These are phyloP conservation scores for Neurospora pannonica DNA, from an alignment of 495 filamentous ascomycete genomes.

Conservation along the genomic window DNA sequence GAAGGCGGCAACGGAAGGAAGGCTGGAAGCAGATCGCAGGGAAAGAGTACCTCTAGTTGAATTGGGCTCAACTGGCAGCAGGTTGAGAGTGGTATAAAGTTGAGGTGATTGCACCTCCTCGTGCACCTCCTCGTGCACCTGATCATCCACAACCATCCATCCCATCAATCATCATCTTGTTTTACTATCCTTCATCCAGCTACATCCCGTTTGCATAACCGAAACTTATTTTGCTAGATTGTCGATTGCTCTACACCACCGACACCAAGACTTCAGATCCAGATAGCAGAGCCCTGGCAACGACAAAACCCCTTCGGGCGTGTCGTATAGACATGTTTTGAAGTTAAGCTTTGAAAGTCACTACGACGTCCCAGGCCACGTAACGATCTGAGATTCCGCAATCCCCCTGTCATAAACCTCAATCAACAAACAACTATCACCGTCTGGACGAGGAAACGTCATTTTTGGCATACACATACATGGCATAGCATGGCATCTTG, in stretches of 20 bases:
- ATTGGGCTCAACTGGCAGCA: neutral
- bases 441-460: no score
- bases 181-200: no score
- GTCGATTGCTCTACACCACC: neutral
- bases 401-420: neutral
- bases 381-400: rapidly evolving
- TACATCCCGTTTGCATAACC: neutral
- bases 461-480: no score
- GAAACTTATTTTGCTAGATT: neutral
- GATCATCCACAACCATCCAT: neutral
- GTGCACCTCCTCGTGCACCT: neutral
- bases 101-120: neutral
- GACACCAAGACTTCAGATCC: neutral
- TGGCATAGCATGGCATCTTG: no score
- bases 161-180: neutral
- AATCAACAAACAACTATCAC: neutral
- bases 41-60: neutral
- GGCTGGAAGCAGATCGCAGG: neutral
- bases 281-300: neutral
- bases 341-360: no score
- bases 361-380: neutral
- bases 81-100: neutral
- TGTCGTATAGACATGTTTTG: no score
- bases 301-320: neutral
- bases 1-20: neutral